Base-by-base conservation (phyloP, 2,329 filamentous ascomycete species). In the Spiromastix sp. region DNA sequence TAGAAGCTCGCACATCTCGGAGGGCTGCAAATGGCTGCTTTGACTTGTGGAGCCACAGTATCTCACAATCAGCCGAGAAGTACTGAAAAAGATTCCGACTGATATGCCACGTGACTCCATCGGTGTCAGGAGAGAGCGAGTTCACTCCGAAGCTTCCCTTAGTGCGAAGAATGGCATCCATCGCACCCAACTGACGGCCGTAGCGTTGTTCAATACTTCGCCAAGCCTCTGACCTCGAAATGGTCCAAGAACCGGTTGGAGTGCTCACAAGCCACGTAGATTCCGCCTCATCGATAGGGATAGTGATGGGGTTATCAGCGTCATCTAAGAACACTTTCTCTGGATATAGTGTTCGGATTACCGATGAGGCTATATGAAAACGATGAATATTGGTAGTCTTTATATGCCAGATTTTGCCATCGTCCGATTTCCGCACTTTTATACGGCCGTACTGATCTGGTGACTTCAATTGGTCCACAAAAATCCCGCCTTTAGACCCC, bases 21-120 rank as follows among this genome's bases (percentile, higher is more conserved):
- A n/a, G n/a, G n/a, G n/a, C 5, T 4, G 27, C 11, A 29, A 15
- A 11, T 17, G 38, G 15, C 5, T 44, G 38, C n/a, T 34, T 27
- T n/a, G n/a, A n/a, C 5, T 39, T 37, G 33, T 50, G 47, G 36
- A 45, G 32, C 9, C 47, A 36, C 5, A 53, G 34, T 32, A 74
- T 62, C 5, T 55, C 44, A 2, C 66, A 57, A 44, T 75, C 71
- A 12, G 71, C 71, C 32, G 57, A 62, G 50, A 71, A 73, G 46
- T 77, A 77, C 46, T 76, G 72, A 40, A 68, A 61, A 3, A 77
- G 54, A 44, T 75, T 76, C 20, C 70, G 66, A 17, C 71, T 70
- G 26, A 73, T 61, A 42, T 76, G 71, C 4, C 74, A 46, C 1
- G 71, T 70, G 27, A 68, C 45, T 13, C 52, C 13, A 47, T 56